These are phyloP conservation scores for Lunularia cruciata DNA, from an alignment of 225 moss, liverwort and hornwort species.

Conservation along the genomic window DNA sequence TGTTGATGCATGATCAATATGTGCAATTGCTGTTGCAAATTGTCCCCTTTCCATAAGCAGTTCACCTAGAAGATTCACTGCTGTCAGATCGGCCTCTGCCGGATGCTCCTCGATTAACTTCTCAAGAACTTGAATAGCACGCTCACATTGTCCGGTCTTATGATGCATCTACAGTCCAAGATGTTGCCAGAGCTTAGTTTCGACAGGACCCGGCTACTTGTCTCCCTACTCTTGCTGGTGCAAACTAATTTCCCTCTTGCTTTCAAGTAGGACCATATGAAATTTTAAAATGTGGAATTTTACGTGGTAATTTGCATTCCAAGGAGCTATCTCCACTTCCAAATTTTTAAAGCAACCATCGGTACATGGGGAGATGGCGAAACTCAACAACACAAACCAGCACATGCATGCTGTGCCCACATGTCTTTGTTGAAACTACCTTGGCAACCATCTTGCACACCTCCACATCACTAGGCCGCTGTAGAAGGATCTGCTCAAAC, in stretches of 20 bases:
- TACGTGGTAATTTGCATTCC: too few relatives aligned
- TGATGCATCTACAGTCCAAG: slow-evolving; percentile 72
- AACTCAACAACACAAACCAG: too few relatives aligned
- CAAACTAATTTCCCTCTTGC: too few relatives aligned
- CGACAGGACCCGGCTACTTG: neutral
- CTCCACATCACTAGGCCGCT: slow-evolving; percentile 84
- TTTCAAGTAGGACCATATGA: too few relatives aligned
- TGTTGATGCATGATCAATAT: slow-evolving; percentile 74
- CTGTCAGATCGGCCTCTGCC: slow-evolving; percentile 84
- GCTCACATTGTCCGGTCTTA: slow-evolving; percentile 83
- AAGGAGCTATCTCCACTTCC: too few relatives aligned
- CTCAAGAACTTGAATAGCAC: slow-evolving; percentile 78
- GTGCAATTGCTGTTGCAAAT: slow-evolving; percentile 79
- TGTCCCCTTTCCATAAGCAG: slow-evolving; percentile 92
- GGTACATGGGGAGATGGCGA: neutral
- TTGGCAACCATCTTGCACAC: slow-evolving; percentile 99
- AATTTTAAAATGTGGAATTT: too few relatives aligned
- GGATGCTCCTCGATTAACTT: slow-evolving; percentile 84
- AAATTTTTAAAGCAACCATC: neutral
- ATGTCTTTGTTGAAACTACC: slow-evolving; percentile 33
- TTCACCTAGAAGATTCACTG: slow-evolving; percentile 92
- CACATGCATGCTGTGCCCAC: neutral
- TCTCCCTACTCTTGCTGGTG: too few relatives aligned
- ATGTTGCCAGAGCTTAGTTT: neutral
- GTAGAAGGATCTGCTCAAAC: slow-evolving; percentile 78